Evolutionary conservation across 2,329 filamentous ascomycete genomes (phyloP).

Genomic region (Zelopaecilomyces penicillatus): DNA sequence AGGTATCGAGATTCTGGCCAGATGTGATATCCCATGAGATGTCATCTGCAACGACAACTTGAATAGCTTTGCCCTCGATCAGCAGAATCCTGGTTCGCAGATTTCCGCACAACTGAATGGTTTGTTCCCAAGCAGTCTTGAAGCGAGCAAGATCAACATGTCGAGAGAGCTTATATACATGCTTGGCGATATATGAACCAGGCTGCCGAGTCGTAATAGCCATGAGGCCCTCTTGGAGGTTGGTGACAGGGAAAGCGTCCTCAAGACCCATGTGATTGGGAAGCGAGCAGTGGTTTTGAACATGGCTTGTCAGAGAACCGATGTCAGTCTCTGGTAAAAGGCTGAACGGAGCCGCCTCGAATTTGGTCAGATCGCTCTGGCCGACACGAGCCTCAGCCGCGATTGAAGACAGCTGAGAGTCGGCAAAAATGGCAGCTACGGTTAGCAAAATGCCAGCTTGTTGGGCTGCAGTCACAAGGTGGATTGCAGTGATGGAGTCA

Average conservation of each 20-base stretch:
- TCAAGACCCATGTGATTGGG: background rate
- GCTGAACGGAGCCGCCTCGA: conserved; percentile 3
- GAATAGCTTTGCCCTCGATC: background rate
- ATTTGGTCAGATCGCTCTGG: background rate
- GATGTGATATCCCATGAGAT: background rate
- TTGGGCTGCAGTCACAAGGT: conserved; percentile 29
- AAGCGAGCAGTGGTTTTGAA: conserved; percentile 4
- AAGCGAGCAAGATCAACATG: conserved; percentile 2
- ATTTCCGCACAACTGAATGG: conserved; percentile 3
- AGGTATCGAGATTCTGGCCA: background rate
- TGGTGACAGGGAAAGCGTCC: conserved; percentile 6
- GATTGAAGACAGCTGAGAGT: conserved; percentile 1
- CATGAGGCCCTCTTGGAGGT: conserved; percentile 3
- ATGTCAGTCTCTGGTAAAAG: background rate
- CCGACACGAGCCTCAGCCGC: background rate
- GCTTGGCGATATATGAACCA: conserved; percentile 5
- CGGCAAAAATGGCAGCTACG: conserved; percentile 1
- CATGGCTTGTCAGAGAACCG: background rate
- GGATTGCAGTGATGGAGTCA: conserved; percentile 37
- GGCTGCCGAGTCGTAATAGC: conserved; percentile 5
- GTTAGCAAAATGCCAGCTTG: conserved; percentile 8
- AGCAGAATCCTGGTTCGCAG: conserved; percentile 6
- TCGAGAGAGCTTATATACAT: conserved; percentile 3
- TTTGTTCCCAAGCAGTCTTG: conserved; percentile 4
- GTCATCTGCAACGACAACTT: conserved; percentile 10